phyloP scores from a whole-genome alignment of 2,329 filamentous ascomycete genomes.

The Pestalotiopsis sp. region DNA sequence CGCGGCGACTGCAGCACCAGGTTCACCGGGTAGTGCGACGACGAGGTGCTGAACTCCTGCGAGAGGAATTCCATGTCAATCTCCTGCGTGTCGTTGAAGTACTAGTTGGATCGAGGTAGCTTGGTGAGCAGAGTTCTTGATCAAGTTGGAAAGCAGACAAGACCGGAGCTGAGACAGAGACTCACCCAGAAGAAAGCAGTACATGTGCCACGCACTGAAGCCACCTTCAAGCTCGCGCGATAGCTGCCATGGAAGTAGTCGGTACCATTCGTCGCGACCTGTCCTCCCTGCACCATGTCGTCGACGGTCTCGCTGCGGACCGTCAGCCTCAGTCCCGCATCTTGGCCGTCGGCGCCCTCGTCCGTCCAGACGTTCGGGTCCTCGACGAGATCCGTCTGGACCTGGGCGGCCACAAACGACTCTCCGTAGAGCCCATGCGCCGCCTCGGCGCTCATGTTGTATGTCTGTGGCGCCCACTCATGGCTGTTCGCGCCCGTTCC shows the following conservation, averaged over 20 bases:
- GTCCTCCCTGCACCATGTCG: constrained; percentile 62
- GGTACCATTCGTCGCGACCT: constrained; percentile 62
- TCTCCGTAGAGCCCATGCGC: constrained; percentile 70
- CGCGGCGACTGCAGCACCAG: constrained; percentile 73
- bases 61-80: constrained; percentile 83
- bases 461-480: constrained; percentile 67
- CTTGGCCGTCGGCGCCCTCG: constrained; percentile 44
- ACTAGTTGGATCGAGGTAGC: constrained; percentile 47
- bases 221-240: constrained; percentile 67
- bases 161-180: constrained; percentile 4
- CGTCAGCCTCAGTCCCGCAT: constrained; percentile 58
- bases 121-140: neutral
- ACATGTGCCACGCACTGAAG: constrained; percentile 67
- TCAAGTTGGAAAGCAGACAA: neutral
- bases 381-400: constrained; percentile 54
- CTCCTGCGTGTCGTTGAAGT: constrained; percentile 77
- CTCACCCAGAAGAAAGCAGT: constrained; percentile 79
- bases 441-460: constrained; percentile 61
- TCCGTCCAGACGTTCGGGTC: constrained; percentile 45
- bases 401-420: constrained; percentile 59
- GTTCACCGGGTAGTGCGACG: constrained; percentile 64
- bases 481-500: constrained; percentile 45
- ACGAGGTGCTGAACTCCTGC: constrained; percentile 57
- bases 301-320: constrained; percentile 50
- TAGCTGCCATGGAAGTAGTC: constrained; percentile 75